Evolutionary conservation across 73 alveolate genomes (phyloP), one percentile per base, ranked within the genome.

Genomic region (Uronychia binucleata): DNA sequence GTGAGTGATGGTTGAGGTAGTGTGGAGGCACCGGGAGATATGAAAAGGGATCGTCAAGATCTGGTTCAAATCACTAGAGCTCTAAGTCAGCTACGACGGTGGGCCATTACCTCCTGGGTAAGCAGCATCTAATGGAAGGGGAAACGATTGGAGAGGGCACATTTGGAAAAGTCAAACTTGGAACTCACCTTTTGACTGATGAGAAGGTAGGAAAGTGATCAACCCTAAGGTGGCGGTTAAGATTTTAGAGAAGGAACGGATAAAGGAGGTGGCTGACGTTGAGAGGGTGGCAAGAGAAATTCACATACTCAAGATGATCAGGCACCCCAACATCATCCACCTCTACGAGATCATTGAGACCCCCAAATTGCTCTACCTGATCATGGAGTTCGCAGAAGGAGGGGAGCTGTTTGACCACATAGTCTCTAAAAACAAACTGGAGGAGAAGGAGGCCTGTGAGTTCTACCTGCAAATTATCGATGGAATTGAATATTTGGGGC

Each of bases 81-180:
- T 46, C 67, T 11, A 46, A 46, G 67, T 46, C 67, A 46, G 67
- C 67, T 5, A 46, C 67, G 19, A 46, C 67, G 67, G 67, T 46
- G 19, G 67, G 67, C 5, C 67, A 46, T 19, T 46, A 46, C 67
- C 67, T 46, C 5, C 67, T 46, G n/a, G 67, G 67, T 46, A 46
- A 46, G 67, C n/a, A 11, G 67, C n/a, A 79, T 84, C 85, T 77
- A 46, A 46, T 11, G 5, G 5, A 46, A 46, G 67, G 67, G 67
- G 67, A 46, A 46, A 95, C 98, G 76, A 77, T 95, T 79, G 98
- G 98, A 26, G 95, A 90, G 77, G 98, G 98, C 0, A 94, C 98
- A 30, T 95, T 93, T 35, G 98, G 98, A 19, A 95, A 95, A 90
- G 97, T 93, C 28, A 95, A 85, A 85, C 57, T 85, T 0, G 88